Evolutionary conservation across 768 basidiomycete species (phyloP), one percentile per base, ranked within the genome.

Genomic region (Amanita subjunquillea): DNA sequence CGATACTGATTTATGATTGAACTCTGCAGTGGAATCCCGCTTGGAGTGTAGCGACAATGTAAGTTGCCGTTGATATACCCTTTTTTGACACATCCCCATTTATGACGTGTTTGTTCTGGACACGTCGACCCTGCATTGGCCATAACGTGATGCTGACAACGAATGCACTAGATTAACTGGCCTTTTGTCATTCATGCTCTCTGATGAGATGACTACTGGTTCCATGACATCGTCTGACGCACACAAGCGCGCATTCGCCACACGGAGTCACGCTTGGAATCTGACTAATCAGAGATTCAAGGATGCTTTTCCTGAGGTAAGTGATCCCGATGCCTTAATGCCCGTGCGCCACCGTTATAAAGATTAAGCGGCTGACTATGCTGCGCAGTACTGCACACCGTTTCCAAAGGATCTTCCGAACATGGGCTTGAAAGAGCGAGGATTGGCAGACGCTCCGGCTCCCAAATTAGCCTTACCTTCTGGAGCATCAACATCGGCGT

Each of bases 121-220:
- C 44, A 45, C 49, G 49, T 53, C 48, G 29, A 48, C 27, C 53
- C 57, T 46, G 38, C 39, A 6, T 17, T 54, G 48, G 49, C 57
- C 48, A 34, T 39, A 29, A 25, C 43, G 43, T 43, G 51, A 45
- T 51, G 25, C 58, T 58, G 46, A 57, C 54, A 20, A 44, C 32
- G 44, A 17, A 52, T 42, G 54, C 42, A 43, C n/a, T 59, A 95
- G 92, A 68, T 76, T 95, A 59, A 97, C 93, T 5, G 96, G 96
- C 17, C 75, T 98, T 17, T 70, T 95, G 45, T 91, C 88, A 3
- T 96, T 96, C 71, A 95, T 95, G 93, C 74, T 94, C 46, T 84
- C 88, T 0, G 91, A 96, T 59, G 93, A 96, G 68, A 92, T 97
- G 79, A 98, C 96, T 0, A 96, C 95, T 0, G 95, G 95, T 8